These are phyloP conservation scores for Aspergillus coremiiformis DNA, from an alignment of 495 filamentous ascomycete genomes.

Conservation along the genomic window DNA sequence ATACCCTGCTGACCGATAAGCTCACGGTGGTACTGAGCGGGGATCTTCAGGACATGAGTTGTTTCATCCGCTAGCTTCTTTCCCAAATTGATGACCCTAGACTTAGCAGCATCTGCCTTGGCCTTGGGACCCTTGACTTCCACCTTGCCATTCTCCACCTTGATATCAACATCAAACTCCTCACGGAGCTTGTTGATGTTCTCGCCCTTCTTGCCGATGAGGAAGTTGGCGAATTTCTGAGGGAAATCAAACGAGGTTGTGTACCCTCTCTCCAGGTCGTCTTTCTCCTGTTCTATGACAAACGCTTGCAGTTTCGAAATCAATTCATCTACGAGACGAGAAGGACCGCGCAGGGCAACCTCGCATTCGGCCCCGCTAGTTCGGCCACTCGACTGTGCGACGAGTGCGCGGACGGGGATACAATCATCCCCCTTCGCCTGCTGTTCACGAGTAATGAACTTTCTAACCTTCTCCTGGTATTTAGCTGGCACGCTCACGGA, in stretches of 20 bases:
- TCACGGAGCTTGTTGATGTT: conserved; percentile 94
- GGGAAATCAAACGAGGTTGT: conserved; percentile 84
- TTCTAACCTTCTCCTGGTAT: conserved; percentile 72
- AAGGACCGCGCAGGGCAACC: conserved; percentile 70
- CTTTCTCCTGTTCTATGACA: conserved; percentile 72
- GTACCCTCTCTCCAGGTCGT: conserved; percentile 83
- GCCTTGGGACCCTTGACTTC: conserved; percentile 65
- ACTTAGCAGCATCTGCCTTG: conserved; percentile 75
- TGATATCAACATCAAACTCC: conserved; percentile 95
- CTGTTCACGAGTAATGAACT: conserved; percentile 72
- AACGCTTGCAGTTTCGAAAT: conserved; percentile 64
- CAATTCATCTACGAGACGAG: conserved; percentile 60
- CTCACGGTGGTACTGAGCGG: conserved; percentile 77
- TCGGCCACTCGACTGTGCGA: conserved; percentile 35
- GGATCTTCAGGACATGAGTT: conserved; percentile 78
- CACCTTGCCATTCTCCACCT: conserved; percentile 66
- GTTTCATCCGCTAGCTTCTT: conserved; percentile 83
- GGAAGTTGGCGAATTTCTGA: conserved; percentile 83
- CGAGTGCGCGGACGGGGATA: conserved; percentile 65
- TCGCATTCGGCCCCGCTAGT: conserved; percentile 31
- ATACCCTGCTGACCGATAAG: conserved; percentile 58
- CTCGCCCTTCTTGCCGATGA: conserved; percentile 88
- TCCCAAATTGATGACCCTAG: conserved; percentile 64
- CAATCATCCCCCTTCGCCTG: conserved; percentile 52
- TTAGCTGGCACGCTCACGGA: conserved; percentile 66